Conservation (phyloP, 768 basidiomycete genomes). For the Hemileccinum impolitum region DNA sequence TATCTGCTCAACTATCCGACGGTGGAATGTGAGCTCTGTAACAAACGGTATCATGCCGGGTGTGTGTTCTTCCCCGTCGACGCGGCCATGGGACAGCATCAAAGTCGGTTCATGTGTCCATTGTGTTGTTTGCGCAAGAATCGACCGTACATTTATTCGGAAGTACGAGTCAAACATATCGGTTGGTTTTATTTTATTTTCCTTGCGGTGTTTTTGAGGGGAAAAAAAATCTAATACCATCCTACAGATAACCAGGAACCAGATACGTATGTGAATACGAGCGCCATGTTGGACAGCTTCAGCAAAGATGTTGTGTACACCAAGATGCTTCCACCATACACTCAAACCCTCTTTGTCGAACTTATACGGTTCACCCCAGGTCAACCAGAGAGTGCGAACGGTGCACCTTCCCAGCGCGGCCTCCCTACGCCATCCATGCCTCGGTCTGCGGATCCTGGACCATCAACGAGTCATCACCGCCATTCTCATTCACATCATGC, state of each 20-base stretch:
- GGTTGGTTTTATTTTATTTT: constrained; percentile 37
- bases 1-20: constrained; percentile 60
- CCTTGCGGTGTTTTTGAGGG: not conserved
- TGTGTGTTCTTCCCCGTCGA: constrained; percentile 73
- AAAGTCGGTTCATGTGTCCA: constrained; percentile 62
- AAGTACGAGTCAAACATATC: constrained; percentile 67
- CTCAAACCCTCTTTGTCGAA: constrained; percentile 70
- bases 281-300: constrained; percentile 69
- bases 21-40: constrained; percentile 66
- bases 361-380: constrained; percentile 47
- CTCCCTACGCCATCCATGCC: constrained; percentile 14
- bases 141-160: constrained; percentile 65
- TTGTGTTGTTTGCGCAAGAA: constrained; percentile 77
- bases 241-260: constrained; percentile 40
- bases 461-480: constrained; percentile 29
- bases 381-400: constrained; percentile 27
- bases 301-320: constrained; percentile 71
- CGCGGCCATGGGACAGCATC: constrained; percentile 29
- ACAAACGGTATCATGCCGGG: constrained; percentile 62
- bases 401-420: constrained; percentile 14
- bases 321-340: constrained; percentile 60
- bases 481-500: constrained; percentile 29
- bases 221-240: constrained; percentile 12
- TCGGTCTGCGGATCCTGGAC: constrained; percentile 26
- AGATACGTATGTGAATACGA: constrained; percentile 67